Conservation (phyloP, 805 yeast species). For the Isabelozyma heimii region DNA sequence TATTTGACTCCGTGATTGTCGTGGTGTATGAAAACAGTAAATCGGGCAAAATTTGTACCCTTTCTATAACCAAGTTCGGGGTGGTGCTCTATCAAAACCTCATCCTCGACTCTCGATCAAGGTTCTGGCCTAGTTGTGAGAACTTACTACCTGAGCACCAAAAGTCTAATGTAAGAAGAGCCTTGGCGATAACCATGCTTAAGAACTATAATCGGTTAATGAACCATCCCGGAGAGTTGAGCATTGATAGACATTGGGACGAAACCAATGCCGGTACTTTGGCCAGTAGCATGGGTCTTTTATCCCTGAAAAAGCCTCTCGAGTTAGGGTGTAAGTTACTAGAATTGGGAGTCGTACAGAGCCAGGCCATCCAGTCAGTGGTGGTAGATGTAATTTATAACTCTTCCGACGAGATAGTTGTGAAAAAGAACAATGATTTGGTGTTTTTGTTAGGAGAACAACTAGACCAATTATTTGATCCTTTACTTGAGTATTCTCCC, state of each 20-base stretch:
- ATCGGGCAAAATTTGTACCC: slow-evolving; percentile 48
- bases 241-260: slow-evolving; percentile 54
- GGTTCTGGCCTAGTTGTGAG: slow-evolving; percentile 76
- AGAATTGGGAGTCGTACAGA: slow-evolving; percentile 57
- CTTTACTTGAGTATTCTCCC: slow-evolving; percentile 87
- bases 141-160: slow-evolving; percentile 53
- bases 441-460: slow-evolving; percentile 82
- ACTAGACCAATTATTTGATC: slow-evolving; percentile 84
- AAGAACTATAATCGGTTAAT: slow-evolving; percentile 63
- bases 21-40: slow-evolving; percentile 50
- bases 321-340: slow-evolving; percentile 57
- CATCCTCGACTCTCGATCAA: slow-evolving; percentile 56
- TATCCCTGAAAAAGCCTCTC: slow-evolving; percentile 51
- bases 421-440: slow-evolving; percentile 69
- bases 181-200: slow-evolving; percentile 72
- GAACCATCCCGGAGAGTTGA: slow-evolving; percentile 26
- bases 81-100: slow-evolving; percentile 56
- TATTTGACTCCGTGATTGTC: slow-evolving; percentile 46
- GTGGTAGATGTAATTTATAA: slow-evolving; percentile 74
- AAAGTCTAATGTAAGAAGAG: slow-evolving; percentile 61
- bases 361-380: slow-evolving; percentile 47
- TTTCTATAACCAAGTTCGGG: slow-evolving; percentile 66
- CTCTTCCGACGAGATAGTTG: slow-evolving; percentile 25
- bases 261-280: slow-evolving; percentile 82
- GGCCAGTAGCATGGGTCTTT: slow-evolving; percentile 62